Evolutionary conservation across 2,329 filamentous ascomycete species (phyloP), one percentile per base, ranked within the genome.

Genomic region (Fusarium multiceps): DNA sequence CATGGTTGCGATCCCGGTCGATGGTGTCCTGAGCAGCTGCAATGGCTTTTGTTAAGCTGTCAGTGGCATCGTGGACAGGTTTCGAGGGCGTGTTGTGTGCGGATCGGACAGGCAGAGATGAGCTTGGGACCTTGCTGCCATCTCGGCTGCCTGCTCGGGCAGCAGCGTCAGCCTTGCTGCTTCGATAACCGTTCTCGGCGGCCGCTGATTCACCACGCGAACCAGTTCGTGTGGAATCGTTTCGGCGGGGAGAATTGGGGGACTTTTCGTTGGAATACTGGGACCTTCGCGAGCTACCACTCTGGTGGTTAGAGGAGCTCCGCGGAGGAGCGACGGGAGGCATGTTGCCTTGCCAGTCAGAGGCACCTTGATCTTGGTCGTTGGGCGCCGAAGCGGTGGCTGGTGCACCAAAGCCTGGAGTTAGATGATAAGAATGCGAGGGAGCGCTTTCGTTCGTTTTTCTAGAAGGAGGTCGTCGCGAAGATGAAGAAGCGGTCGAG

Each of bases 291-390:
- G 85, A 81, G 70, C 76, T 81, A 18, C 82, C 77, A 72, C 76
- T 72, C 67, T 82, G 80, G 66, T 82, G 80, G 69, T 89, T 91
- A 45, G 93, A 96, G 16, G 94, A 97, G 10, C 92, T 94, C 76
- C 94, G 89, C 37, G 93, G 92, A 49, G 92, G 94, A 58, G 92
- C 90, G 73, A 93, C 86, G 25, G 92, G 91, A 55, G 92, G 89
- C 82, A 86, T 89, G 80, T 84, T 87, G 80, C 82, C 87, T 81
- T 84, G 83, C 75, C 85, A 84, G 74, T 86, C 85, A 66, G 84
- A 82, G 59, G 82, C 75, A 21, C 82, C 74, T 20, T 83, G 82
- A 78, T 41, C 82, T 78, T 46, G 85, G 81, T 48, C 86, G 69
- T 63, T 72, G 47, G 50, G 55, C 81, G 62, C 80, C 77, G 79